Base-by-base conservation (phyloP, 768 basidiomycete genomes). In the Podaxis mareebaensis region DNA sequence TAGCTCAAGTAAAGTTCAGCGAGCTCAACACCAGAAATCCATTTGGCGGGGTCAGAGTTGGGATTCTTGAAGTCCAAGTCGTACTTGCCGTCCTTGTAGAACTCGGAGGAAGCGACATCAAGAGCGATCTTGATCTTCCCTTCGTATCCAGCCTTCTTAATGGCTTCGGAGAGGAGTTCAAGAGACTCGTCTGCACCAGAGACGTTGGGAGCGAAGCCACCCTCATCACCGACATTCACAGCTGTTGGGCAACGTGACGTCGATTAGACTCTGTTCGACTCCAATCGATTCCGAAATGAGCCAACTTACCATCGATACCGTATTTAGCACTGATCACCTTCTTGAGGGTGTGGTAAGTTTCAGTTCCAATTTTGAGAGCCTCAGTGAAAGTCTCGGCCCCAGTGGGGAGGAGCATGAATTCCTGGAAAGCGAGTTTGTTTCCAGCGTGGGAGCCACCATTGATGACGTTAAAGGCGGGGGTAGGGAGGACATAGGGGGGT, bases 31-130 rank as follows among this genome's bases (percentile, higher is more conserved):
- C 96, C 97, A 40, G 92, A 82, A 78, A 98, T 91, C 94, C 93
- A 97, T 78, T 99, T 96, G 79, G 87, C 89, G 52, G 92, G 86
- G 81, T 99, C 96, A 57, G 96, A 97, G 83, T 99, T 97, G 77
- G 96, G 93, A 87, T 98, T 98, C 87, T 99, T 95, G 86, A 95
- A 95, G 83, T 98, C 95, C 66, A 99, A 81, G 74, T 99, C 96
- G 79, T 99, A 99, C 82, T 99, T 98, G 71, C 96, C 96, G 4
- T 98, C 95, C 88, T 97, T 99, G 90, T 94, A 99, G 85, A 99
- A 99, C 78, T 99, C 97, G 76, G 96, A 98, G 2, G 96, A 97
- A 61, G 97, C 97, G 67, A 97, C 96, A 72, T 97, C 96, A 68
- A 99, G 92, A 64, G 92, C 96, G 76, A 99, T 99, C 80, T 98